Percentiles rank a stretch among this genome's conserved stretches.
Conservation (phyloP, 2,329 filamentous ascomycete species). For the Microdochium bolleyi region DNA sequence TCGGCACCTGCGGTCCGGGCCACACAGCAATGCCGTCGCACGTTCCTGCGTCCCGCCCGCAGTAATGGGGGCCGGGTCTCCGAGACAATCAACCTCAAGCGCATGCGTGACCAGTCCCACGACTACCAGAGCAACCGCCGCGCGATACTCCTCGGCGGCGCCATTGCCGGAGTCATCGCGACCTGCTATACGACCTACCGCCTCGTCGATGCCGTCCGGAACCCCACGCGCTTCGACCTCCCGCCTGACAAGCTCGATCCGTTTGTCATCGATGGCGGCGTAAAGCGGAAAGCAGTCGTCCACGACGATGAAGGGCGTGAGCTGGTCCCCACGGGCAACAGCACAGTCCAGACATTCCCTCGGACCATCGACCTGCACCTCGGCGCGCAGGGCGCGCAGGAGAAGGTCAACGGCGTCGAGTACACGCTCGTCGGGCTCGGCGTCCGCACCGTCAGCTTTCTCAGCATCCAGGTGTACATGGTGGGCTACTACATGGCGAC, state of each 20-base stretch:
- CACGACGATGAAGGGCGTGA: slow-evolving; percentile 64
- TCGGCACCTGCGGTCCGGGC: slow-evolving; percentile 1
- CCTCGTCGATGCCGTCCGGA: slow-evolving; percentile 18
- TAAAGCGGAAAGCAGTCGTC: slow-evolving; percentile 49
- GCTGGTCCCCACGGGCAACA: slow-evolving; percentile 74
- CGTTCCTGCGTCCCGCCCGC: slow-evolving; percentile 20
- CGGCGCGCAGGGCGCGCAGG: slow-evolving; percentile 13
- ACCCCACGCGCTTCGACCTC: slow-evolving; percentile 38
- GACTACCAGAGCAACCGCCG: slow-evolving; percentile 43
- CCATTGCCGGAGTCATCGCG: slow-evolving; percentile 39
- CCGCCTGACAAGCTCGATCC: slow-evolving; percentile 27
- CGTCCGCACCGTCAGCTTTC: slow-evolving; percentile 81
- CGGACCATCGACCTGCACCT: slow-evolving; percentile 54
- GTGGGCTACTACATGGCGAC: slow-evolving; percentile 88
- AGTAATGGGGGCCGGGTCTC: slow-evolving; percentile 23
- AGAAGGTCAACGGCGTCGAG: slow-evolving; percentile 42
- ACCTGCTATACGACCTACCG: slow-evolving; percentile 40
- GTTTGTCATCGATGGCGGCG: slow-evolving; percentile 39
- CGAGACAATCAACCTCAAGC: slow-evolving; percentile 42
- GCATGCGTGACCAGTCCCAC: slow-evolving; percentile 34
- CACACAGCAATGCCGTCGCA: slow-evolving; percentile 17
- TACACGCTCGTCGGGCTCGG: slow-evolving; percentile 87
- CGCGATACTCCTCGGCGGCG: slow-evolving; percentile 42
- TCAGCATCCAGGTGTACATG: slow-evolving; percentile 88
- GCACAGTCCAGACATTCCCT: slow-evolving; percentile 72